phyloP scores from a whole-genome alignment of 139 green algal genomes.

The Nannochloris sp. region DNA sequence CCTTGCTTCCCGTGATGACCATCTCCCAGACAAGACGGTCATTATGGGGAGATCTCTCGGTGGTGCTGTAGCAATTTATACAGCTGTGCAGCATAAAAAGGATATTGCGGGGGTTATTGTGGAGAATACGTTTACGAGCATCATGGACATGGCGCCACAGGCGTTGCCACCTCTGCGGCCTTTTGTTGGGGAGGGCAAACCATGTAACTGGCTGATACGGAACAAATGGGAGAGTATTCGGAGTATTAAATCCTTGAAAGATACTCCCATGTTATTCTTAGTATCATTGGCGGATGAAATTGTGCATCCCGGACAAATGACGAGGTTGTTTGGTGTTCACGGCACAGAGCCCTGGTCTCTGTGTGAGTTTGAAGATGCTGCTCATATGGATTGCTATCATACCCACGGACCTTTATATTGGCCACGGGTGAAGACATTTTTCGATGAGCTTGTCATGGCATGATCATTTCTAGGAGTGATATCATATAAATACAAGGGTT shows the following conservation, averaged over 20 bases:
- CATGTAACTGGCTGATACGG: constrained; percentile 73
- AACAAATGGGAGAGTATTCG: constrained; percentile 73
- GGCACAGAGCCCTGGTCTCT: constrained; percentile 22
- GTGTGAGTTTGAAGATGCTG: constrained; percentile 37
- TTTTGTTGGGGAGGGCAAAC: constrained; percentile 44
- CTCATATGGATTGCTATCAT: constrained; percentile 74
- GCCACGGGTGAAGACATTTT: constrained; percentile 33
- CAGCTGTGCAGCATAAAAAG: constrained; percentile 43
- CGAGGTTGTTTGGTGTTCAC: constrained; percentile 36
- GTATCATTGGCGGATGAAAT: constrained; percentile 38
- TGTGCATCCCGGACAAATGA: constrained; percentile 54
- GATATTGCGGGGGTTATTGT: constrained; percentile 57
- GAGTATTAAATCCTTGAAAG: constrained; percentile 33
- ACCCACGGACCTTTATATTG: constrained; percentile 52
- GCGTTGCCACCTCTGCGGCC: constrained; percentile 47
- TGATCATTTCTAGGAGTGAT: too few species aligned
- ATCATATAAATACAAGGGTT: background rate
- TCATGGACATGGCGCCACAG: constrained; percentile 53
- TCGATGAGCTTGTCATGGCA: background rate
- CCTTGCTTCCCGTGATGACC: constrained; percentile 35
- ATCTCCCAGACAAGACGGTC: constrained; percentile 43
- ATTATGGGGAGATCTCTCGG: constrained; percentile 77
- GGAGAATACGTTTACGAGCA: constrained; percentile 81
- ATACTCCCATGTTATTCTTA: constrained; percentile 58
- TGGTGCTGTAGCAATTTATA: constrained; percentile 68